Evolutionary conservation across 1,284 basidiomycete species (phyloP), one percentile per base, ranked within the genome.

Genomic region (Leccinum angustisporum): DNA sequence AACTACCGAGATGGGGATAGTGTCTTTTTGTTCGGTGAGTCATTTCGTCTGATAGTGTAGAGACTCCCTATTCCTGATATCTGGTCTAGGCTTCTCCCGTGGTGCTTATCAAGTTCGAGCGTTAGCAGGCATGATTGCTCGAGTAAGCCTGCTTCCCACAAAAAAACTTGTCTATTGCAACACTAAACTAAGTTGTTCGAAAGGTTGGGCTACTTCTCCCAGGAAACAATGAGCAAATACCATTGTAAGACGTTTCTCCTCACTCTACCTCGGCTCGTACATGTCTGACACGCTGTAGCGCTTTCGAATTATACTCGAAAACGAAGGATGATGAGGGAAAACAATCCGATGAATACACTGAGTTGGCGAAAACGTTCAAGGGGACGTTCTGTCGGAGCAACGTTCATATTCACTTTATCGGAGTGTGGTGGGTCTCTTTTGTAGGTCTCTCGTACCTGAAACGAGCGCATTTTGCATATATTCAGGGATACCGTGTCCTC

Each of bases 21-120:
- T 30, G 68, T 79, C 14, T 79, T 65, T 60, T 57, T 78, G 33
- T 78, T 78, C 27, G 76, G 78, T 75, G 40, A 46, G 66, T 31
- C 25, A 8, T 18, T n/a, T 33, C 31, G 5, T 30, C 18, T 25
- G 4, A 6, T 53, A 30, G 25, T 10, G 14, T 21, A 16, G 43
- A 34, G 1, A 3, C 13, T 8, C 18, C 18, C 18, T 21, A 21
- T 21, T 21, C 18, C 18, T 21, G 18, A 21, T 21, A 21, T 21
- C 18, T 21, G 18, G 18, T n/a, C 33, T 54, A 78, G 77, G 77
- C 0, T 79, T 75, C 64, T 78, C 77, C 0, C 75, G 77, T 3
- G 77, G 77, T 25, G 78, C 77, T 36, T 78, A 79, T 58, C 78
- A 79, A 62, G 77, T 76, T 5, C 70, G 77, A 51, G 70, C 65